These are phyloP conservation scores for Parietaria judaica DNA, from an alignment of 306 rosid species.

Conservation along the genomic window DNA sequence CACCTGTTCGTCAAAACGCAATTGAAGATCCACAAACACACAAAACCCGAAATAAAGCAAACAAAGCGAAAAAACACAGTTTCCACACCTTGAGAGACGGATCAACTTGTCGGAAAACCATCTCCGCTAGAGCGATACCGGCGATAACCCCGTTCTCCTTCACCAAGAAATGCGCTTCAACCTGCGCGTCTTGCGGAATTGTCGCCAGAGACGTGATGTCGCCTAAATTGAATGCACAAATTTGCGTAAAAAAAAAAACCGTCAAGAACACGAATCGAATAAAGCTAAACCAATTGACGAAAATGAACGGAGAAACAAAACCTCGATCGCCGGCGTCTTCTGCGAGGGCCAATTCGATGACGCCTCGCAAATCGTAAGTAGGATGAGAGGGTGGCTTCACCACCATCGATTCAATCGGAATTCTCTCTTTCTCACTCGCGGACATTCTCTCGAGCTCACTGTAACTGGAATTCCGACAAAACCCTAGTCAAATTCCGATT, in stretches of 20 bases:
- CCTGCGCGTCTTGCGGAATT: slow-evolving; percentile 64
- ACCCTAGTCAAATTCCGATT: too few species aligned
- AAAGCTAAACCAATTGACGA: background rate
- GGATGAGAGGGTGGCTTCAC: slow-evolving; percentile 82
- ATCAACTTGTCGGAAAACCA: slow-evolving; percentile 76
- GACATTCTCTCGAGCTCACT: slow-evolving; percentile 46
- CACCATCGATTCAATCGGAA: slow-evolving; percentile 38
- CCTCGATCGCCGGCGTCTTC: slow-evolving; percentile 85
- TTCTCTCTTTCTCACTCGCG: slow-evolving; percentile 25
- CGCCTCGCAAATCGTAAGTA: slow-evolving; percentile 68
- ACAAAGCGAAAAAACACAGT: slow-evolving; percentile 13
- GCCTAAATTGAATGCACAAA: slow-evolving; percentile 41
- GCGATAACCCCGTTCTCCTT: slow-evolving; percentile 86
- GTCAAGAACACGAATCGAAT: background rate
- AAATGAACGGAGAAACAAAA: slow-evolving; percentile 9
- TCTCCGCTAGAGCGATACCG: slow-evolving; percentile 76
- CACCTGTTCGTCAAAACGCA: slow-evolving; percentile 43
- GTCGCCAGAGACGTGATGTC: slow-evolving; percentile 84
- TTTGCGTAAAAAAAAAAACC: background rate
- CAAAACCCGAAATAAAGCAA: slow-evolving; percentile 15
- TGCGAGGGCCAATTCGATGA: slow-evolving; percentile 67
- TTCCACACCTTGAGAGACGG: slow-evolving; percentile 64
- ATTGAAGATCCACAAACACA: slow-evolving; percentile 8
- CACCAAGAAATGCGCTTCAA: slow-evolving; percentile 84
- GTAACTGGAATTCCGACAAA: slow-evolving; percentile 11